A percentile compares a stretch with the other conserved stretches of the same genome.
Conservation (phyloP, 139 green algal species). For the Zygnema circumcarinatum region DNA sequence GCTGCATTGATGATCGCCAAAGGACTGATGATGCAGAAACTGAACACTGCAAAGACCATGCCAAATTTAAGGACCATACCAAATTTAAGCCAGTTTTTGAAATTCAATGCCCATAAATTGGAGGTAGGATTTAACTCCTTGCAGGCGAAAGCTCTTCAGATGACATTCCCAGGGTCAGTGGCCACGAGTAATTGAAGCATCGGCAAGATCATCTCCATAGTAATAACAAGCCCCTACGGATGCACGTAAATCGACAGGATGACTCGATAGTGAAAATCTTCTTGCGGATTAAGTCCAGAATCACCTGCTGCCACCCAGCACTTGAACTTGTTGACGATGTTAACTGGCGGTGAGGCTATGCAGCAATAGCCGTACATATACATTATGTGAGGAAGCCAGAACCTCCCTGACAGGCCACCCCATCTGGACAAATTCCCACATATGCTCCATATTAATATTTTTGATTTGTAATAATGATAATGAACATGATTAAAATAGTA, state of each 20-base stretch:
- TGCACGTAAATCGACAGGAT: not conserved
- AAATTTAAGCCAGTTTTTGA: not conserved
- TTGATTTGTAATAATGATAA: too few relatives aligned
- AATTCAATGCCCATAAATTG: not conserved
- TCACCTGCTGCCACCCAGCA: conserved; percentile 3
- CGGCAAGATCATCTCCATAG: not conserved
- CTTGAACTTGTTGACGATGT: not conserved
- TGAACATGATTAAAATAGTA: too few relatives aligned
- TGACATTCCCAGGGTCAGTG: not conserved
- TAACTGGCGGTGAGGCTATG: not conserved
- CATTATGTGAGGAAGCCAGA: conserved; percentile 26
- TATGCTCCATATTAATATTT: too few relatives aligned
- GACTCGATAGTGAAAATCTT: not conserved
- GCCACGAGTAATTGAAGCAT: not conserved
- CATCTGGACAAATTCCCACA: too few relatives aligned
- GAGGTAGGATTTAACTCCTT: not conserved
- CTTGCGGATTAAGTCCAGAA: not conserved
- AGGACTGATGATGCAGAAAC: conserved; percentile 28
- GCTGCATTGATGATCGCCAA: not conserved
- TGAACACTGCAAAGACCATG: not conserved
- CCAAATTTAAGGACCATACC: not conserved
- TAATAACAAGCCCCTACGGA: not conserved
- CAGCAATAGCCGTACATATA: conserved; percentile 40
- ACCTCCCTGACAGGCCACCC: not conserved
- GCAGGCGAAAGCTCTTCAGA: not conserved